Percentiles rank a stretch among this genome's conserved stretches.
phyloP scores from a whole-genome alignment of 345 rosid species.

The Populus euphratica region DNA sequence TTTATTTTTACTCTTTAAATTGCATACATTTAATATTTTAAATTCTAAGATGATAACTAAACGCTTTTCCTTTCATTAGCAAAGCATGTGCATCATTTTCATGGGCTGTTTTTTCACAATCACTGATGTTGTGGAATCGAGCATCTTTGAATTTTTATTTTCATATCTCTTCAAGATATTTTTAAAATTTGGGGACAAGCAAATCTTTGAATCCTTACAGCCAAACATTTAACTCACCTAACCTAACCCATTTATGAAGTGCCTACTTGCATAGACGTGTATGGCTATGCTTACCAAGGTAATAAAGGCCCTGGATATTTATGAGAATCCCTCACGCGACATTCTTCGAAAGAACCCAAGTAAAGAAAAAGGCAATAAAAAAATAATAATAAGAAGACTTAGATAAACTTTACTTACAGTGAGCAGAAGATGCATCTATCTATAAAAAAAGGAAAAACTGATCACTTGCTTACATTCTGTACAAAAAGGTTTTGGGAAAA shows the following conservation, averaged over 20 bases:
- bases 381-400: background rate
- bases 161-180: background rate
- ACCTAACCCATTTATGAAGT: background rate
- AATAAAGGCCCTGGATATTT: background rate
- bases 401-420: background rate
- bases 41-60: no score
- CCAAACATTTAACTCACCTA: conserved; percentile 10
- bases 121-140: no score
- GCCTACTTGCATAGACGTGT: background rate
- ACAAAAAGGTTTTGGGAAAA: no score
- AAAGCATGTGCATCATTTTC: no score
- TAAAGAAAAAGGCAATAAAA: background rate
- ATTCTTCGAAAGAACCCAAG: background rate
- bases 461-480: no score
- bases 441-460: no score
- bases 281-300: no score
- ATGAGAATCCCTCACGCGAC: background rate
- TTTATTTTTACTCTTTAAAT: no score
- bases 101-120: no score
- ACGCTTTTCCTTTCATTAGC: no score
- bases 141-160: background rate
- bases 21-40: no score
- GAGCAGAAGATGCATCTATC: no score
- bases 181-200: background rate
- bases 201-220: conserved; percentile 14